Base-by-base conservation (phyloP, 768 basidiomycete genomes). In the Tulasnella sp. region DNA sequence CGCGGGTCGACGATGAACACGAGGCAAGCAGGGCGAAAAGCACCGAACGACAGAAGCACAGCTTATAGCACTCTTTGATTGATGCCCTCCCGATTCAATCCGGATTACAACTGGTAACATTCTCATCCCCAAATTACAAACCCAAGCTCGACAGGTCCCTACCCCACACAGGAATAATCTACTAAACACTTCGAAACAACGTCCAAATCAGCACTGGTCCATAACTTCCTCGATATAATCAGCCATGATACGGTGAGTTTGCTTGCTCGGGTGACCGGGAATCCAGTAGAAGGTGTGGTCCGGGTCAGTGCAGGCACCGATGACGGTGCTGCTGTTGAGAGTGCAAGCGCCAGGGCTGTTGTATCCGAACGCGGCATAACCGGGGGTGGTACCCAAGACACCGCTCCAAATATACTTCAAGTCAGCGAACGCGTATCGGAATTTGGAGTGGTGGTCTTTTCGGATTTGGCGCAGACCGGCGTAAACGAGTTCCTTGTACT, bases 221-320 rank as follows among this genome's bases (percentile, higher is more conserved):
- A 68, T 31, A 14, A 27, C 62, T 19, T 36, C 31, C 62, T 68
- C 73, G 27, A 74, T 27, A 38, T 74, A 74, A 48, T 74, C 73
- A 16, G 40, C 73, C 73, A 74, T 74, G 73, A 74, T 74, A 21
- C 73, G 73, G 38, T 74, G 73, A 7, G 73, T 74, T 40, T 74
- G 40, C 46, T 74, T 74, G 40, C 40, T 42, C 10, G 73, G 73
- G 38, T 74, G 73, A 74, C 87, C 86, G 48, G 84, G 83, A 31
- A 90, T 87, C 88, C 89, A 90, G 81, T 89, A 89, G 80, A 90
- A 90, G 73, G 86, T 86, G 81, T 88, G 88, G 44, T 88, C 87
- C 3, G 84, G 83, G 71, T 85, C 84, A 62, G 79, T 80, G 76
- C 77, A 80, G 31, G 68, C 46, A 38, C 73, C 58, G 19, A 56